Conservation (phyloP, 148 eudicot genomes). For the Fagopyrum homotropicum region DNA sequence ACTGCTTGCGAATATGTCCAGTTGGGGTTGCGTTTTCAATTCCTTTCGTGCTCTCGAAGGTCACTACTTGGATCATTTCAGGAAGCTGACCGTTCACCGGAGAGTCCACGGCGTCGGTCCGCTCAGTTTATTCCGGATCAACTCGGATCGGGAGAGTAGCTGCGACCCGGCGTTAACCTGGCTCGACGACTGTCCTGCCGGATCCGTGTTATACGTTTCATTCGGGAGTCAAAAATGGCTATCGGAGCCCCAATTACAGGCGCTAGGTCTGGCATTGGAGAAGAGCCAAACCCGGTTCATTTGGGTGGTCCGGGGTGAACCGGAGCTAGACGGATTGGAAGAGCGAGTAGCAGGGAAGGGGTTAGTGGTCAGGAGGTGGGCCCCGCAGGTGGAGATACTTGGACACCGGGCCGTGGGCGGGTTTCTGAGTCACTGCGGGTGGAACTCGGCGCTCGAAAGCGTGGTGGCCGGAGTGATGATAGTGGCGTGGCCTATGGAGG, state of each 20-base stretch:
- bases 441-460: slow-evolving; percentile 48
- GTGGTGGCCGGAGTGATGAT: slow-evolving; percentile 29
- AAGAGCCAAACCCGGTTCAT: not conserved
- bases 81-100: not conserved
- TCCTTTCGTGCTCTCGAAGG: not conserved
- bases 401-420: slow-evolving; percentile 37
- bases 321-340: slow-evolving; percentile 19
- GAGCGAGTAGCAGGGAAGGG: not conserved
- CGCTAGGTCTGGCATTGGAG: not conserved
- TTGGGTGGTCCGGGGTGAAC: slow-evolving; percentile 4
- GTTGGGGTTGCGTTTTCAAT: slow-evolving; percentile 8
- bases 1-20: slow-evolving; percentile 13
- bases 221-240: slow-evolving; percentile 4
- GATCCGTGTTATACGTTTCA: not conserved
- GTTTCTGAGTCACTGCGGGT: slow-evolving; percentile 48
- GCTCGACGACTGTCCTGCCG: not conserved
- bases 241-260: not conserved
- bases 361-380: not conserved
- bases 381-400: slow-evolving; percentile 29
- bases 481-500: slow-evolving; percentile 7
- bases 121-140: not conserved
- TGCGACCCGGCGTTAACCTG: not conserved
- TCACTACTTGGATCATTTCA: not conserved
- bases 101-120: not conserved
- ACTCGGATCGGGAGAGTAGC: not conserved